Conservation (phyloP, 805 yeast species). For the Yamadazyma paraphyllophila region DNA sequence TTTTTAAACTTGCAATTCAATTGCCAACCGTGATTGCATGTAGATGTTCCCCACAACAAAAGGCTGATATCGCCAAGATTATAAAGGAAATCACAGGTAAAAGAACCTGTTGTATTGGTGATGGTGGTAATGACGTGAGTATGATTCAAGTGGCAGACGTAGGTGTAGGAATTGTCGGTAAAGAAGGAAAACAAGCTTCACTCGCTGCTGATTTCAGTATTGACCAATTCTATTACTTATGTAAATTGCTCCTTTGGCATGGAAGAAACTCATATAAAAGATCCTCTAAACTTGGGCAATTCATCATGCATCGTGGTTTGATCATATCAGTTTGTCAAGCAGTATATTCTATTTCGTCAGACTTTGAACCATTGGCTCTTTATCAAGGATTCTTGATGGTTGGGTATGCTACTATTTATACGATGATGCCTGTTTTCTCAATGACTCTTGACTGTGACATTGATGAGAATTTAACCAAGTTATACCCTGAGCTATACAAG, state of each 20-base stretch:
- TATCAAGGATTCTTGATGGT: constrained; percentile 98
- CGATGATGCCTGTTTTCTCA: constrained; percentile 98
- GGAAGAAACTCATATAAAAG: constrained; percentile 96
- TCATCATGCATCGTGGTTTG: constrained; percentile 94
- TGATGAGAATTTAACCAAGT: constrained; percentile 79
- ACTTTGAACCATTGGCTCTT: constrained; percentile 90
- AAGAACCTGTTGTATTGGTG: constrained; percentile 97
- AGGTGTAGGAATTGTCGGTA: constrained; percentile 98
- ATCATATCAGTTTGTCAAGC: constrained; percentile 94
- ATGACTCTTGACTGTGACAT: constrained; percentile 89
- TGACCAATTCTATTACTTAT: constrained; percentile 84
- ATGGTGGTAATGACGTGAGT: constrained; percentile 98
- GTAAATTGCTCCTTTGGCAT: constrained; percentile 91
- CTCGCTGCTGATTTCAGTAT: constrained; percentile 96
- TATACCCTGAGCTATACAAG: constrained; percentile 92
- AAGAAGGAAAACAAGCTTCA: constrained; percentile 97
- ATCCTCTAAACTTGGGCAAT: constrained; percentile 92
- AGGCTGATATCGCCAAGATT: constrained; percentile 86
- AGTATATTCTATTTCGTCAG: constrained; percentile 80
- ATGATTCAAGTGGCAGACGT: constrained; percentile 99
- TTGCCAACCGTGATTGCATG: constrained; percentile 97
- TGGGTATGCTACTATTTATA: constrained; percentile 94
- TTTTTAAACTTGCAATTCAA: constrained; percentile 70
- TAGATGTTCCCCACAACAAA: constrained; percentile 97
- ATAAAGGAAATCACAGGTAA: constrained; percentile 80